These are phyloP conservation scores for Erodium texanum DNA, from an alignment of 441 rosid genomes.

Conservation along the genomic window DNA sequence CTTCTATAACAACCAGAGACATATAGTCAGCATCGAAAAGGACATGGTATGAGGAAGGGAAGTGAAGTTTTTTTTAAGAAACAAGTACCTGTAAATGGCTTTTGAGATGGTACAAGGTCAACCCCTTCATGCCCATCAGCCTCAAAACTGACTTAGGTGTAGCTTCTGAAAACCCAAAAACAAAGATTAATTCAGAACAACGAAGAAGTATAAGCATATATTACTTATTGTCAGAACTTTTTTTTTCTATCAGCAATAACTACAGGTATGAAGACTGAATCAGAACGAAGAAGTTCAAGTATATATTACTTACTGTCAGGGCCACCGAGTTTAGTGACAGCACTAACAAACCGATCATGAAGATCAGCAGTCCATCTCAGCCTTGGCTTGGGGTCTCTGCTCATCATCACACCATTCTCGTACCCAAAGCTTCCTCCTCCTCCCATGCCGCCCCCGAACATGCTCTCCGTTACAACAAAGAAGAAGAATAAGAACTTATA, in stretches of 20 bases:
- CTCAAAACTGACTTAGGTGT: slow-evolving; percentile 84
- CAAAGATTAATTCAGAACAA: no score
- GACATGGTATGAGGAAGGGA: background rate
- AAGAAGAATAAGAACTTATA: background rate
- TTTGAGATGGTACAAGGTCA: slow-evolving; percentile 84
- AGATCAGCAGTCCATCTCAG: slow-evolving; percentile 69
- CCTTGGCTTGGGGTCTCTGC: slow-evolving; percentile 68
- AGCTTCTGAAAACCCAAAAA: slow-evolving; percentile 41
- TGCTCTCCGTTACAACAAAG: background rate
- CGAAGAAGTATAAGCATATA: no score
- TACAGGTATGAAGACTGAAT: background rate
- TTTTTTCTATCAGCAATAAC: no score
- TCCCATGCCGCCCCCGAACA: background rate
- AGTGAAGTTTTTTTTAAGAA: background rate
- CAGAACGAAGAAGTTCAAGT: no score
- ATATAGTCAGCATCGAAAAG: background rate
- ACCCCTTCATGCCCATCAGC: slow-evolving; percentile 83
- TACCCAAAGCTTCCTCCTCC: slow-evolving; percentile 23
- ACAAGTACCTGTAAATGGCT: slow-evolving; percentile 77
- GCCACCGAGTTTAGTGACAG: slow-evolving; percentile 65
- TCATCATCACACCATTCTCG: slow-evolving; percentile 65
- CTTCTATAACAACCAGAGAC: slow-evolving; percentile 36
- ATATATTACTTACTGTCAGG: slow-evolving; percentile 41
- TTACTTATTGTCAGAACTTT: slow-evolving; percentile 50
- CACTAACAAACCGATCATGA: slow-evolving; percentile 60